Evolutionary conservation across 257 asterid species (phyloP).

Genomic region (Ocimum tenuiflorum): DNA sequence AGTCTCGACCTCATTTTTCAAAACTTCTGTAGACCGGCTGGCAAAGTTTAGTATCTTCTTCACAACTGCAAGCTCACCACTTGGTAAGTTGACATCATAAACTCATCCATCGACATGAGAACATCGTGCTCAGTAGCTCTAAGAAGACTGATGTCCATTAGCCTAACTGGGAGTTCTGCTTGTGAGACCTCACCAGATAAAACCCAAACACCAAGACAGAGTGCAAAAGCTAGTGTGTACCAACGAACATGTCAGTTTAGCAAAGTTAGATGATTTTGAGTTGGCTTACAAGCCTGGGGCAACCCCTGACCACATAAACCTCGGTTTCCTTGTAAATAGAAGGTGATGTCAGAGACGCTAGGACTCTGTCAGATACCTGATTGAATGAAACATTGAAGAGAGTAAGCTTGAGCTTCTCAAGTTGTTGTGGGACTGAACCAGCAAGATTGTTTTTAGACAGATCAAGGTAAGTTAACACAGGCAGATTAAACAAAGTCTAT

Average conservation of each 20-base stretch:
- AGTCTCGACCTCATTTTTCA: conserved; percentile 63
- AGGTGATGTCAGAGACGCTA: conserved; percentile 47
- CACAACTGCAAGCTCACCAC: conserved; percentile 64
- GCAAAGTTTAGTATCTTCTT: conserved; percentile 48
- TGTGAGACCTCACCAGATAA: conserved; percentile 30
- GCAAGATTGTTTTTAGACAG: conserved; percentile 67
- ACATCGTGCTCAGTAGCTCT: conserved; percentile 66
- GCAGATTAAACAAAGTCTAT: conserved; percentile 51
- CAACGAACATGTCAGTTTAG: conserved; percentile 40
- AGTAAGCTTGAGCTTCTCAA: conserved; percentile 71
- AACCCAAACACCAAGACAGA: conserved; percentile 42
- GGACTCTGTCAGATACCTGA: conserved; percentile 61
- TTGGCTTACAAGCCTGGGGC: conserved; percentile 36
- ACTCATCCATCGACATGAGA: conserved; percentile 61
- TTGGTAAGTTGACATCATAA: conserved; percentile 56
- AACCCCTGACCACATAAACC: conserved; percentile 71
- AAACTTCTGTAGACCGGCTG: conserved; percentile 44
- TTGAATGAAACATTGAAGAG: conserved; percentile 72
- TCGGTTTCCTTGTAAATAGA: conserved; percentile 72
- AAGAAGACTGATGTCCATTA: conserved; percentile 68
- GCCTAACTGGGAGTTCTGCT: conserved; percentile 25
- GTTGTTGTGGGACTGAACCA: conserved; percentile 58
- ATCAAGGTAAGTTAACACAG: conserved; percentile 75
- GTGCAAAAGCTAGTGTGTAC: conserved; percentile 40
- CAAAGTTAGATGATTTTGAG: conserved; percentile 26